A percentile compares a stretch with the other conserved stretches of the same genome.
Conservation (phyloP, 2,329 filamentous ascomycete species). For the Pestalotiopsis fici region DNA sequence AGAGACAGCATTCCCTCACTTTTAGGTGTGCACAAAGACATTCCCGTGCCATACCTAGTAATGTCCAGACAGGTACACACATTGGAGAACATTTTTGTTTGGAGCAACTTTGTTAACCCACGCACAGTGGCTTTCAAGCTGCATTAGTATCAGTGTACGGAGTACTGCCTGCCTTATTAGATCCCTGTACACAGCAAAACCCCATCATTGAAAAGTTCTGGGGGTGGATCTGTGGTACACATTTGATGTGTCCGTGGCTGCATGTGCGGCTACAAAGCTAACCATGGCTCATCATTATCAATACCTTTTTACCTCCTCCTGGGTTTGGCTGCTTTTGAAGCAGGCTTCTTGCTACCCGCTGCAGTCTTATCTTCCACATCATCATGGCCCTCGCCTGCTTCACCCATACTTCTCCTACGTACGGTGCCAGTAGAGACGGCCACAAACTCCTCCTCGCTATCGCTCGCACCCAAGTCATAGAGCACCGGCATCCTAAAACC, state of each 20-base stretch:
- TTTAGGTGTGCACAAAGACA: neutral
- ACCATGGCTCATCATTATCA: neutral
- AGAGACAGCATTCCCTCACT: neutral
- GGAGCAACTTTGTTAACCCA: neutral
- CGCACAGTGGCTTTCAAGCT: neutral
- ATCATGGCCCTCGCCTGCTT: constrained; percentile 63
- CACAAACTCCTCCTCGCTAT: constrained; percentile 88
- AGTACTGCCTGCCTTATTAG: neutral
- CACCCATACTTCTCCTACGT: constrained; percentile 80
- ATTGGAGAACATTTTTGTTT: neutral
- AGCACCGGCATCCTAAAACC: constrained; percentile 91
- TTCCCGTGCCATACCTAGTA: neutral
- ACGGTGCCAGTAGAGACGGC: constrained; percentile 77
- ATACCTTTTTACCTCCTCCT: constrained; percentile 37
- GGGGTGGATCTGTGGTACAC: neutral
- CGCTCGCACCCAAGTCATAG: constrained; percentile 89
- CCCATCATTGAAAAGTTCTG: neutral
- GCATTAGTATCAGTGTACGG: neutral
- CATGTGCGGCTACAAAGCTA: neutral
- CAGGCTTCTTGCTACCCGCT: constrained; percentile 27
- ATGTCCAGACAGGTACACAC: too few species aligned
- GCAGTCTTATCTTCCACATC: constrained; percentile 35
- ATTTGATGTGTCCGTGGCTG: neutral
- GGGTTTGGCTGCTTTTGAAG: constrained; percentile 37
- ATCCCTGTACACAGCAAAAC: neutral